A percentile compares a stretch with the other conserved stretches of the same genome.
phyloP scores from a whole-genome alignment of 345 rosid genomes.

The Passiflora organensis region DNA sequence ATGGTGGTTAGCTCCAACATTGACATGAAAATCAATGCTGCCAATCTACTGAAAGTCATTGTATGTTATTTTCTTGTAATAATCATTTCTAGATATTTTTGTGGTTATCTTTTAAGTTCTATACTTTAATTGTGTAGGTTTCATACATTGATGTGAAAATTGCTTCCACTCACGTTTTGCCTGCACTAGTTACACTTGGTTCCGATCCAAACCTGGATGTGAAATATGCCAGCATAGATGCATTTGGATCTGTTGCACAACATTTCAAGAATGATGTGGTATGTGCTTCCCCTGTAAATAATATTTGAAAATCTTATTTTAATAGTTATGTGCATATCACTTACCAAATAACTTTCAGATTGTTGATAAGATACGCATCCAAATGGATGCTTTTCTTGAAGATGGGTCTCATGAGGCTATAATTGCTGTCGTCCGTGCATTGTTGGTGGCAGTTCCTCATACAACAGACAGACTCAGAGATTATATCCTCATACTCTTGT shows the following conservation, averaged over 20 bases:
- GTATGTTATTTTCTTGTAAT: slow-evolving; percentile 41
- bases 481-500: slow-evolving; percentile 49
- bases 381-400: slow-evolving; percentile 99
- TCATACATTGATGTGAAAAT: slow-evolving; percentile 76
- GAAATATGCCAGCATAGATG: slow-evolving; percentile 93
- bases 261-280: slow-evolving; percentile 93
- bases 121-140: slow-evolving; percentile 43
- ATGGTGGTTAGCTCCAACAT: slow-evolving; percentile 83
- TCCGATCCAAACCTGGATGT: slow-evolving; percentile 88
- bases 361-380: slow-evolving; percentile 94
- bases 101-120: background rate
- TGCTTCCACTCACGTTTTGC: slow-evolving; percentile 76
- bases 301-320: background rate
- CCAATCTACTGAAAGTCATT: slow-evolving; percentile 67
- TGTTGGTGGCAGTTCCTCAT: slow-evolving; percentile 82
- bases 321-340: slow-evolving; percentile 5
- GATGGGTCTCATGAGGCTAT: slow-evolving; percentile 98
- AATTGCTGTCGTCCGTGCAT: slow-evolving; percentile 80
- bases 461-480: slow-evolving; percentile 87
- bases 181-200: slow-evolving; percentile 92
- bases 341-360: slow-evolving; percentile 49
- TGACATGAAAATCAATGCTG: slow-evolving; percentile 77
- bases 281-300: slow-evolving; percentile 9
- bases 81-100: slow-evolving; percentile 11
- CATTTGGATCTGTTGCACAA: slow-evolving; percentile 93